Base-by-base conservation (phyloP, 2,329 filamentous ascomycete genomes). In the Arthrobotrys entomopaga region DNA sequence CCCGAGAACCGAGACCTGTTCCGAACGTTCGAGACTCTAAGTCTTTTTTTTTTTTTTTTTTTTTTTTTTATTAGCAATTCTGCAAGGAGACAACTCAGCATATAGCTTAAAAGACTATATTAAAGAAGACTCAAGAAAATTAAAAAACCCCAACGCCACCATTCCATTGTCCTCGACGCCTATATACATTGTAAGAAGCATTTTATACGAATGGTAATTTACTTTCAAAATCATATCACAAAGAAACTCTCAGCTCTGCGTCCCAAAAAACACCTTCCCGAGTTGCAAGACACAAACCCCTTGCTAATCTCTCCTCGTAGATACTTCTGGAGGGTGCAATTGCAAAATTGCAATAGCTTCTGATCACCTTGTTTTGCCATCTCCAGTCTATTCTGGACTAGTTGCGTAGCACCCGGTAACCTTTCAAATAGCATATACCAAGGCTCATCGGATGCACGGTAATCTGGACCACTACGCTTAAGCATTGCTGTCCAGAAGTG, bases 401-500 rank as follows among this genome's bases (percentile, higher is more conserved):
- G 43, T 48, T 54, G 54, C 43, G 26, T 48, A 34, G 64, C 54
- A 7, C 64, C 64, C 3, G 54, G 64, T 19, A 60, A n/a, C 19
- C 16, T 67, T 3, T 67, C 64, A 43, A 67, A 67, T 43, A 67
- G 42, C 19, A 16, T 67, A 16, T 67, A 60, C 64, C 64, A 67
- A 2, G 64, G 40, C 13, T 67, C 64, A 38, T 67, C 64, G 11
- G 64, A 67, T 13, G 46, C 19, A 8, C 54, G 49, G 6, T 67
- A 53, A 40, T 67, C 46, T 10, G 43, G 46, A 6, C 64, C 64
- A 7, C 54, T 48, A 22, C 64, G 26, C 38, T 67, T 60, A 11
- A 67, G 34, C 64, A 67, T 59, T 4, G 64, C 20, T 16, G 64
- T 67, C 64, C 64, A 67, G 8, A 67, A 67, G 48, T 67, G 64